Evolutionary conservation across 495 filamentous ascomycete genomes (phyloP).

Genomic region (Hyaloscypha hepaticicola): DNA sequence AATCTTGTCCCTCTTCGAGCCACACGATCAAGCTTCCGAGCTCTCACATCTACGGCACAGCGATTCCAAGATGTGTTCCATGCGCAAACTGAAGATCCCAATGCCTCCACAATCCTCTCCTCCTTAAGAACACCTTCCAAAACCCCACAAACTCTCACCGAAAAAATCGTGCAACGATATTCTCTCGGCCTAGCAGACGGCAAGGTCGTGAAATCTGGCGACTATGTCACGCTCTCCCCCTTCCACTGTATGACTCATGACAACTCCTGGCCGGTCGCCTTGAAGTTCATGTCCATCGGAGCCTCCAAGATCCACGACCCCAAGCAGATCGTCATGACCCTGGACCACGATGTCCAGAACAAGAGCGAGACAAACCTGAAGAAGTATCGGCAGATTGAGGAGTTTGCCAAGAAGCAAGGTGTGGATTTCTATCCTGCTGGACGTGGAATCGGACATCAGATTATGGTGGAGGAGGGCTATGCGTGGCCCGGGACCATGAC

Average conservation of each 20-base stretch:
- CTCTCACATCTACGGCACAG: constrained; percentile 42
- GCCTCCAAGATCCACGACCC: constrained; percentile 32
- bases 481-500: constrained; percentile 75
- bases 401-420: constrained; percentile 78
- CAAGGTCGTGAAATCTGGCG: constrained; percentile 71
- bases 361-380: constrained; percentile 76
- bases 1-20: constrained; percentile 23
- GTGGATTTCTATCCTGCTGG: constrained; percentile 84
- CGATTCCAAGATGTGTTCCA: constrained; percentile 50
- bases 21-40: constrained; percentile 17
- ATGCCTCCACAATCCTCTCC: constrained; percentile 44
- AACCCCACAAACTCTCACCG: constrained; percentile 78
- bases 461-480: constrained; percentile 81
- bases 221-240: constrained; percentile 79
- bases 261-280: constrained; percentile 82
- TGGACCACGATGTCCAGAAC: constrained; percentile 95
- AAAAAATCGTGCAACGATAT: constrained; percentile 88
- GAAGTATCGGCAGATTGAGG: constrained; percentile 84
- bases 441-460: constrained; percentile 83
- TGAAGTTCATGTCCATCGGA: constrained; percentile 53
- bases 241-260: constrained; percentile 89
- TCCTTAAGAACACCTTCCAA: constrained; percentile 39
- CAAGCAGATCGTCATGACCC: constrained; percentile 56
- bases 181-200: constrained; percentile 66
- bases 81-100: constrained; percentile 46